Base-by-base conservation (phyloP, 106 monocot species). In the Cymbidium sinense region DNA sequence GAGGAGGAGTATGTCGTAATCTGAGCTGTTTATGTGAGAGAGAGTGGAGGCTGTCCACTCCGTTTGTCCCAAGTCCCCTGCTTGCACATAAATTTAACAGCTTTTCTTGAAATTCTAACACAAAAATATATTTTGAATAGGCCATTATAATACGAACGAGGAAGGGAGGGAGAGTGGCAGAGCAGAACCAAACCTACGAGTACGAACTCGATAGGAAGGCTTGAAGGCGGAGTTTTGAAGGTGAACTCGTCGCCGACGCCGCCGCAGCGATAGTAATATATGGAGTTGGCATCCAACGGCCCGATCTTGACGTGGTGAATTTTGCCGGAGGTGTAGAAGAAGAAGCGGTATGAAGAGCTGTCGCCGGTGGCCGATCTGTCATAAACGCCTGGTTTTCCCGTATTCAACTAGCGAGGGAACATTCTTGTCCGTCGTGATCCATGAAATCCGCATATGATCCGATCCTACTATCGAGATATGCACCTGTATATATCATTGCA, bases 51-150 rank as follows among this genome's bases (percentile, higher is more conserved):
- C 77, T 2, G 96, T 96, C 96, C 96, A 96, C 28, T 89, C 93
- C 1, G 96, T 96, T 54, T 96, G 96, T 2, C 96, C 96, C 3
- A 93, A 77, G 43, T 96, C 96, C 5, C 93, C 95, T 91, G 75
- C 9, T 13, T 62, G 61, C 61, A 62, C 25, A 7, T 10, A 21
- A 62, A 0, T 62, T 27, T 62, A 23, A 4, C 25, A 23, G 61
- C 6, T 62, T 23, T 0, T 37, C 7, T 39, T 39, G 37, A 39
- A n/a, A n/a, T n/a, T n/a, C n/a, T n/a, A n/a, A n/a, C n/a, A n/a
- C n/a, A n/a, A n/a, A n/a, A n/a, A n/a, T n/a, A n/a, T n/a, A n/a
- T n/a, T n/a, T n/a, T n/a, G n/a, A n/a, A n/a, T n/a, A n/a, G n/a
- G n/a, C n/a, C n/a, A n/a, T n/a, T n/a, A n/a, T n/a, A n/a, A 39